Conservation (phyloP, 208 protist species). For the Acanthamoeba triangularis region DNA sequence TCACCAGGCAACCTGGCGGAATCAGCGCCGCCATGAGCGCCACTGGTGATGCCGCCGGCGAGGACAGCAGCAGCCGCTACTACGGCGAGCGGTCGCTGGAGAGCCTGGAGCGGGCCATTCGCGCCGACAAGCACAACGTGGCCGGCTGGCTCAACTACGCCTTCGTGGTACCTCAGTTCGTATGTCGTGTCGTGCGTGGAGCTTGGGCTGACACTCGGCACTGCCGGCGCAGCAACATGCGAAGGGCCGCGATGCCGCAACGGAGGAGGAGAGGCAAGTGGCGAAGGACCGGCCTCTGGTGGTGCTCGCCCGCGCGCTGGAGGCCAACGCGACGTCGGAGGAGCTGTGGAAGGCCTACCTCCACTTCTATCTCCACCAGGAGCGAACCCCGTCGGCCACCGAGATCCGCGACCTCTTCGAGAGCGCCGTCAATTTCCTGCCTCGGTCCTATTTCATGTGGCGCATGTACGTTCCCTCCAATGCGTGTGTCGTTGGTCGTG, state of each 20-base stretch:
- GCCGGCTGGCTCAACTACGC: constrained; percentile 58
- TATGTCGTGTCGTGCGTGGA: background rate
- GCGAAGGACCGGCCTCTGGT: background rate
- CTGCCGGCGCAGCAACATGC: too few species aligned
- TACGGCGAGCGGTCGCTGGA: constrained; percentile 2
- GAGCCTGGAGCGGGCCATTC: background rate
- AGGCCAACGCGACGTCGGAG: constrained; percentile 30
- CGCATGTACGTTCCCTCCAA: background rate
- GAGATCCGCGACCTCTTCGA: constrained; percentile 21
- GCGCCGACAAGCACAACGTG: background rate
- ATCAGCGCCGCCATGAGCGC: background rate
- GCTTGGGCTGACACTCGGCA: too few species aligned
- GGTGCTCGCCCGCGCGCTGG: constrained; percentile 25
- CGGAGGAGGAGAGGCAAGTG: background rate
- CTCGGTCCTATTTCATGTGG: background rate
- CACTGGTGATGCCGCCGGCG: background rate
- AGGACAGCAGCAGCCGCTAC: background rate
- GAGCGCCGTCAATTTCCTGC: constrained; percentile 29
- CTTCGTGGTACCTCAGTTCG: background rate
- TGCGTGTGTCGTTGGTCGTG: background rate
- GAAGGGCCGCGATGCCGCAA: background rate
- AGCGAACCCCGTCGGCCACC: background rate
- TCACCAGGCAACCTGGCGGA: background rate
- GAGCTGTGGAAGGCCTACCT: constrained; percentile 46
- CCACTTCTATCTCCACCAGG: constrained; percentile 51